Percentiles rank a stretch among this genome's conserved stretches.
Evolutionary conservation across 768 basidiomycete species (phyloP).

Genomic region (Xerocomellus intermedius): DNA sequence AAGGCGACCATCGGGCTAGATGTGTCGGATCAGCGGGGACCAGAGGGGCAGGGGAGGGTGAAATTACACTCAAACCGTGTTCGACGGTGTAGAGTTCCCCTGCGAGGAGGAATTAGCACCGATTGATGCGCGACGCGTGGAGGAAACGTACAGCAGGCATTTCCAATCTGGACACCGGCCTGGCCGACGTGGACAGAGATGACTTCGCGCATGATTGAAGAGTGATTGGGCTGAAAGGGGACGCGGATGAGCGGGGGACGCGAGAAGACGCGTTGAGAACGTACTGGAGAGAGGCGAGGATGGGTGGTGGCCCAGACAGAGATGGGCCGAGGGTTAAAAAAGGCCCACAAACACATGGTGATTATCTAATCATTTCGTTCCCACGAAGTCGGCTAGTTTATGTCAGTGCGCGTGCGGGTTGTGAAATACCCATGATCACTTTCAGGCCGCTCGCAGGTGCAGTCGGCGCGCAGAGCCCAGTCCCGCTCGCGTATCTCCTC

Average conservation of each 20-base stretch:
- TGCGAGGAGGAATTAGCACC: slow-evolving; percentile 36
- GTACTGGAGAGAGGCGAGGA: slow-evolving; percentile 32
- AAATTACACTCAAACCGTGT: slow-evolving; percentile 87
- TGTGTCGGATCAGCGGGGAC: slow-evolving; percentile 20
- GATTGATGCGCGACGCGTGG: slow-evolving; percentile 16
- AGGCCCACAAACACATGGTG: slow-evolving; percentile 35
- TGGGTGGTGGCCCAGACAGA: slow-evolving; percentile 27
- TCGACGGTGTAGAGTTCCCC: slow-evolving; percentile 99
- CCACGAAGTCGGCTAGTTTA: slow-evolving; percentile 21
- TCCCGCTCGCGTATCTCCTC: slow-evolving; percentile 80
- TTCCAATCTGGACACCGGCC: slow-evolving; percentile 97
- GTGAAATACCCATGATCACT: slow-evolving; percentile 60
- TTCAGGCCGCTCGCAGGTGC: slow-evolving; percentile 90
- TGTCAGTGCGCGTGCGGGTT: neutral
- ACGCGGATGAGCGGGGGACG: slow-evolving; percentile 11
- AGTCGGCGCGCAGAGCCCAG: slow-evolving; percentile 61
- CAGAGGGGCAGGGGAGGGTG: neutral
- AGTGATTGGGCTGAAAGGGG: slow-evolving; percentile 6
- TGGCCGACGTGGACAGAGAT: slow-evolving; percentile 99
- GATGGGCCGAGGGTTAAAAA: slow-evolving; percentile 41
- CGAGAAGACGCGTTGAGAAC: slow-evolving; percentile 32
- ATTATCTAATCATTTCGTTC: slow-evolving; percentile 31
- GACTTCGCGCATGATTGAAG: slow-evolving; percentile 82
- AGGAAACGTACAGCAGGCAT: slow-evolving; percentile 88
- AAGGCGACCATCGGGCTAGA: slow-evolving; percentile 91